Base-by-base conservation (phyloP, 2,329 filamentous ascomycete species). In the Cordyceps fumosorosea region DNA sequence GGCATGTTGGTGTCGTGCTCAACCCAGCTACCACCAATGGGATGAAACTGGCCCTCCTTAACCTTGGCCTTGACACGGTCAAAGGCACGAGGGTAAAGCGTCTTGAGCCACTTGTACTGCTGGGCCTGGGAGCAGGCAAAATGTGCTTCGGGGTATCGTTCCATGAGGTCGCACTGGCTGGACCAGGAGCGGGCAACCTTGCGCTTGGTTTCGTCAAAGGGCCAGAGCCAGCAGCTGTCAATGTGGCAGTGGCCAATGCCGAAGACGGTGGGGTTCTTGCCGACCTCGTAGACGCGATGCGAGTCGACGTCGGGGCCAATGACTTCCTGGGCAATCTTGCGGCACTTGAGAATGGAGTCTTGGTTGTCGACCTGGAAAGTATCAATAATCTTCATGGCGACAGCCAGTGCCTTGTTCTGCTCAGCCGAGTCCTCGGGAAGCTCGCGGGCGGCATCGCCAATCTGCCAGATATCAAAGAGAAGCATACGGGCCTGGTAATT, bases 1-100 rank as follows among this genome's bases (percentile, higher is more conserved):
- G 95, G 95, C 82, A 99, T 84, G 72, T 99, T 99, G 66, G 95
- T 99, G 73, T 99, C 95, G 71, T 99, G 95, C 73, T 99, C 95
- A 18, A 99, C 93, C 95, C 95, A 99, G 77, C 92, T 97, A 60
- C 95, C 95, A 66, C 95, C 95, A 68, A 99, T 93, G 16, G 93
- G 93, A 67, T 97, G 91, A 75, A 99, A 99, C 64, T 85, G 89
- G 24, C 93, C 93, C 69, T 93, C 87, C 75, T 91, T 91, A 64
- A 98, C 89, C 81, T 96, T 96, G 61, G 83, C 80, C 79, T 96
- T 96, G 67, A 99, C 93, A 18, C 93, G 88, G 67, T 96, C 89
- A 72, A 91, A 98, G 2, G 91, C 89, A 47, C 87, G 87, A 0
- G 95, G 93, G 71, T 99, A 99, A 66, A 91, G 81, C 68, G 89